A percentile compares a stretch with the other conserved stretches of the same genome.
Evolutionary conservation across 1,139 yeast genomes (phyloP).

Genomic region (Wickerhamomyces sp.): DNA sequence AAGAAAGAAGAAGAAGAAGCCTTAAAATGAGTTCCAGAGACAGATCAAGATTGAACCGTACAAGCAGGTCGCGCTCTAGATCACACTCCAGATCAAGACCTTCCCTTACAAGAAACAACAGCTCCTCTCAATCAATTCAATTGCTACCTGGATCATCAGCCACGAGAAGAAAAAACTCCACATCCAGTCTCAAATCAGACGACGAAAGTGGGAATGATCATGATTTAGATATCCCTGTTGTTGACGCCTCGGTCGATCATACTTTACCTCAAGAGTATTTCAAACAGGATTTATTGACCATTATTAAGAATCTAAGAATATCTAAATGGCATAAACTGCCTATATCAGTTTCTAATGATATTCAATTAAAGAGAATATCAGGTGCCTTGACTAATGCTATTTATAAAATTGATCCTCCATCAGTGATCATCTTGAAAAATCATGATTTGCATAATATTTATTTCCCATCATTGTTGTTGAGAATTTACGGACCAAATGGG

Average conservation of each 20-base stretch:
- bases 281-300: slow-evolving; percentile 70
- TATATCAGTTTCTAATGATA: slow-evolving; percentile 26
- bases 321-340: slow-evolving; percentile 67
- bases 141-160: background rate
- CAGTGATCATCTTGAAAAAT: slow-evolving; percentile 31
- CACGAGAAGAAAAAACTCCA: background rate
- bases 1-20: too few species aligned
- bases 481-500: slow-evolving; percentile 91
- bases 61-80: slow-evolving; percentile 4
- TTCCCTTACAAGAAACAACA: slow-evolving; percentile 3
- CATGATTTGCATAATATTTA: slow-evolving; percentile 17
- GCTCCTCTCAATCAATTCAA: slow-evolving; percentile 4
- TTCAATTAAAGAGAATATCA: slow-evolving; percentile 61
- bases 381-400: slow-evolving; percentile 95
- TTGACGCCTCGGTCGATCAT: slow-evolving; percentile 48
- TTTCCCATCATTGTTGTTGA: slow-evolving; percentile 48
- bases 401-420: slow-evolving; percentile 49
- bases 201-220: slow-evolving; percentile 32
- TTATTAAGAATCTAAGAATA: slow-evolving; percentile 59
- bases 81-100: slow-evolving; percentile 11
- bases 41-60: slow-evolving; percentile 1
- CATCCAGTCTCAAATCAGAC: background rate
- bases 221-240: slow-evolving; percentile 29
- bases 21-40: background rate
- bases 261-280: slow-evolving; percentile 78